Conservation (phyloP, 73 alveolate genomes). For the Tetrahymena thermophila region DNA sequence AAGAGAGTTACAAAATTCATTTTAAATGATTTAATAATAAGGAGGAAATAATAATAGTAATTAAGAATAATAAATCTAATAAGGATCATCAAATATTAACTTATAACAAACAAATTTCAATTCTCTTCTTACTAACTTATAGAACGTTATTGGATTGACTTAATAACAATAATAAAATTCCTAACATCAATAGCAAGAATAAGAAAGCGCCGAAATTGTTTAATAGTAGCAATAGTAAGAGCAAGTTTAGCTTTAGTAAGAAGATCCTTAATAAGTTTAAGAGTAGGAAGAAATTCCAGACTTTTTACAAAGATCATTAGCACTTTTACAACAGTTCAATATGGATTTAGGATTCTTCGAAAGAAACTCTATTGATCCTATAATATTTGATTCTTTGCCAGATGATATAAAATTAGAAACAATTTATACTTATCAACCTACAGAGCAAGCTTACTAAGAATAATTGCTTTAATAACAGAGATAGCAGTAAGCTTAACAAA, state of each 20-base stretch:
- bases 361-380: neutral
- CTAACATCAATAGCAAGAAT: neutral
- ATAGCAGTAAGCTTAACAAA: neutral
- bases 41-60: neutral
- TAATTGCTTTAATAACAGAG: neutral
- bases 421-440: neutral
- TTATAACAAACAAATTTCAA: neutral
- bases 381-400: neutral
- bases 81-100: neutral
- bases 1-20: neutral
- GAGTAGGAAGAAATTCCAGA: neutral
- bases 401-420: neutral
- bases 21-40: neutral
- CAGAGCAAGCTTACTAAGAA: neutral
- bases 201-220: neutral
- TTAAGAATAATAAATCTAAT: neutral
- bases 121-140: neutral
- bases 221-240: neutral
- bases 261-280: neutral
- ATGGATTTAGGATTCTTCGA: neutral
- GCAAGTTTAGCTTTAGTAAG: neutral
- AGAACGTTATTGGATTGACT: neutral
- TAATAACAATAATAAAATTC: neutral
- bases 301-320: neutral
- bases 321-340: neutral